Evolutionary conservation across 2,329 filamentous ascomycete species (phyloP).

Genomic region (Alternaria dauci): DNA sequence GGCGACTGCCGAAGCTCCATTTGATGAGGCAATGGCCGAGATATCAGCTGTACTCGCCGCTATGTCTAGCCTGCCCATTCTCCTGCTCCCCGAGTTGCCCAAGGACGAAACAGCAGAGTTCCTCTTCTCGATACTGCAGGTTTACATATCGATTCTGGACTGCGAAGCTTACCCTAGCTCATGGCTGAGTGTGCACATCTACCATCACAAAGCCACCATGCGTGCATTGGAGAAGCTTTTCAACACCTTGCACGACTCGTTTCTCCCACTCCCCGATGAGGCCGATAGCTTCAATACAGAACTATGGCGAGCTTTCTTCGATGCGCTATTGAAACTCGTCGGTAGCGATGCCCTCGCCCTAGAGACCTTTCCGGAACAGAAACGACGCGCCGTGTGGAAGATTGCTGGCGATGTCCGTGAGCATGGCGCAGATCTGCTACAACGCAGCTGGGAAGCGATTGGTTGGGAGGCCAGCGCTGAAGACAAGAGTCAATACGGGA

Average conservation of each 20-base stretch:
- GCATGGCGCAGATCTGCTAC: slow-evolving; percentile 84
- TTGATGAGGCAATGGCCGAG: slow-evolving; percentile 89
- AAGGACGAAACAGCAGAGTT: slow-evolving; percentile 78
- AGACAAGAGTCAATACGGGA: slow-evolving; percentile 77
- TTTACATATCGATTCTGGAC: slow-evolving; percentile 87
- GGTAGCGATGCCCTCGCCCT: slow-evolving; percentile 87
- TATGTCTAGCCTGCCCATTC: slow-evolving; percentile 75
- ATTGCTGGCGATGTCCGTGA: slow-evolving; percentile 96
- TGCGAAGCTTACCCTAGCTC: slow-evolving; percentile 87
- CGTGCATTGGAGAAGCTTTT: slow-evolving; percentile 83
- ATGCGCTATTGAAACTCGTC: slow-evolving; percentile 85
- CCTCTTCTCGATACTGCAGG: slow-evolving; percentile 79
- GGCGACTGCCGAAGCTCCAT: slow-evolving; percentile 67
- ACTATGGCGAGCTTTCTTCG: slow-evolving; percentile 93
- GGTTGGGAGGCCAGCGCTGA: slow-evolving; percentile 92
- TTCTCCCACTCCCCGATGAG: slow-evolving; percentile 88
- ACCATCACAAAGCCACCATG: slow-evolving; percentile 90
- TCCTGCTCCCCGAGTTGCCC: slow-evolving; percentile 77
- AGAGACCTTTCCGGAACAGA: slow-evolving; percentile 97
- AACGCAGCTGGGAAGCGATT: slow-evolving; percentile 90
- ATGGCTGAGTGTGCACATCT: slow-evolving; percentile 94
- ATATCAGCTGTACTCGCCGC: slow-evolving; percentile 87
- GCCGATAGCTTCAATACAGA: slow-evolving; percentile 92
- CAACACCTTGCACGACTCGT: slow-evolving; percentile 79
- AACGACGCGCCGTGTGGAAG: slow-evolving; percentile 96